phyloP scores from a whole-genome alignment of 2,329 filamentous ascomycete species.

The Elsinoe arachidis region DNA sequence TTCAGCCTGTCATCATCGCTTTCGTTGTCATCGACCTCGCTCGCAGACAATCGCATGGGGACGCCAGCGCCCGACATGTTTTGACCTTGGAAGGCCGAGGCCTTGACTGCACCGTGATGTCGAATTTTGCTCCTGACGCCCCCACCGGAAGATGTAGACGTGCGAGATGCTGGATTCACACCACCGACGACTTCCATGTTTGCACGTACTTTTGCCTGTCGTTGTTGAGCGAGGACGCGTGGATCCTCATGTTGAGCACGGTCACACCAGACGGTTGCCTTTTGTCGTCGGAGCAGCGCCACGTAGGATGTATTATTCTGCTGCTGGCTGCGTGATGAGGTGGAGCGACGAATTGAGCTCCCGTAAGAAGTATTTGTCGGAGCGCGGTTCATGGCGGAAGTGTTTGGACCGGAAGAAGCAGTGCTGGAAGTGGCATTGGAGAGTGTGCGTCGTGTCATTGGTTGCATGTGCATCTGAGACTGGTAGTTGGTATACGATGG shows the following conservation, averaged over 20 bases:
- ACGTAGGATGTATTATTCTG: constrained; percentile 65
- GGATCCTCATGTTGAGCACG: constrained; percentile 88
- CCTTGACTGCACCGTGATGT: constrained; percentile 72
- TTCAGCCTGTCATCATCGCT: constrained; percentile 60
- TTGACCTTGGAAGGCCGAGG: constrained; percentile 54
- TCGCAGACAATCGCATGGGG: constrained; percentile 85
- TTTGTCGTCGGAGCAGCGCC: constrained; percentile 90
- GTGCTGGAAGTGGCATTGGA: constrained; percentile 66
- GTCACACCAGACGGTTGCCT: constrained; percentile 97
- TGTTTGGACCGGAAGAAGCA: constrained; percentile 42
- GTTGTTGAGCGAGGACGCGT: constrained; percentile 69
- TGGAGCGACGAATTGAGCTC: constrained; percentile 58
- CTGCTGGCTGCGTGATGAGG: constrained; percentile 58
- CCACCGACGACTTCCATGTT: constrained; percentile 71
- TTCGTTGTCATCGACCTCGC: constrained; percentile 83
- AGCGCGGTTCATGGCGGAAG: constrained; percentile 34
- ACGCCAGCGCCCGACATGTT: constrained; percentile 72
- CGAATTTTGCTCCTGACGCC: constrained; percentile 75
- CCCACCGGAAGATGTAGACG: constrained; percentile 27
- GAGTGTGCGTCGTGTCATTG: constrained; percentile 45
- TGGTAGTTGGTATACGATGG: constrained; percentile 14
- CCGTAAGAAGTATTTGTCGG: constrained; percentile 34
- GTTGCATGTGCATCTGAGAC: constrained; percentile 11
- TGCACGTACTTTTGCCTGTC: constrained; percentile 78
- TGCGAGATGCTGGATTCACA: constrained; percentile 28